phyloP scores from a whole-genome alignment of 768 basidiomycete genomes.

The Piloderma croceum region DNA sequence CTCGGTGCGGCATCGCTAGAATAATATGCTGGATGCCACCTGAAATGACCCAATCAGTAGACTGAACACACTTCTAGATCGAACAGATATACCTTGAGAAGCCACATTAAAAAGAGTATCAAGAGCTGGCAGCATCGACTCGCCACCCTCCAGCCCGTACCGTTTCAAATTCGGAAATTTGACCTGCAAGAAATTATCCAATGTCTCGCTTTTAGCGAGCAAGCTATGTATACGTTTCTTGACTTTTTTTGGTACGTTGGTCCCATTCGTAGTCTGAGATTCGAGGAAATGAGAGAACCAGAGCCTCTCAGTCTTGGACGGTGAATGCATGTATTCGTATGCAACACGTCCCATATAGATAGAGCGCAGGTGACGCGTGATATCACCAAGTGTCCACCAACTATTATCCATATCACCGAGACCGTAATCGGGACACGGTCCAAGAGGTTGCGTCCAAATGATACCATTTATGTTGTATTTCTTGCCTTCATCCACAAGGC shows the following conservation, averaged over 20 bases:
- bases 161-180: slow-evolving; percentile 88
- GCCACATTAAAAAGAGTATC: slow-evolving; percentile 70
- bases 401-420: slow-evolving; percentile 30
- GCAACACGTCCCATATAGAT: slow-evolving; percentile 84
- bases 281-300: slow-evolving; percentile 90
- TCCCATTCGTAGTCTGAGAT: slow-evolving; percentile 32
- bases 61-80: neutral
- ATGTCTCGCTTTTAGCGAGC: slow-evolving; percentile 69
- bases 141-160: slow-evolving; percentile 87
- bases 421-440: slow-evolving; percentile 22
- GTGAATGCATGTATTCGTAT: slow-evolving; percentile 90
- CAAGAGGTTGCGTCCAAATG: slow-evolving; percentile 57
- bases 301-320: slow-evolving; percentile 75
- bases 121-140: slow-evolving; percentile 88
- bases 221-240: slow-evolving; percentile 62
- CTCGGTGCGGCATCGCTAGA: slow-evolving; percentile 84
- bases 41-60: slow-evolving; percentile 12
- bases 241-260: slow-evolving; percentile 21
- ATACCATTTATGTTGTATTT: slow-evolving; percentile 77
- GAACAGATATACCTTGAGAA: slow-evolving; percentile 40
- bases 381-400: slow-evolving; percentile 63
- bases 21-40: slow-evolving; percentile 69
- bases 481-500: slow-evolving; percentile 47
- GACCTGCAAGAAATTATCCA: slow-evolving; percentile 79
- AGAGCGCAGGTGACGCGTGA: slow-evolving; percentile 60